Percentiles rank a stretch among this genome's conserved stretches.
Evolutionary conservation across 164 flowering plant genomes (phyloP).

Genomic region (Cinnamomum chago): DNA sequence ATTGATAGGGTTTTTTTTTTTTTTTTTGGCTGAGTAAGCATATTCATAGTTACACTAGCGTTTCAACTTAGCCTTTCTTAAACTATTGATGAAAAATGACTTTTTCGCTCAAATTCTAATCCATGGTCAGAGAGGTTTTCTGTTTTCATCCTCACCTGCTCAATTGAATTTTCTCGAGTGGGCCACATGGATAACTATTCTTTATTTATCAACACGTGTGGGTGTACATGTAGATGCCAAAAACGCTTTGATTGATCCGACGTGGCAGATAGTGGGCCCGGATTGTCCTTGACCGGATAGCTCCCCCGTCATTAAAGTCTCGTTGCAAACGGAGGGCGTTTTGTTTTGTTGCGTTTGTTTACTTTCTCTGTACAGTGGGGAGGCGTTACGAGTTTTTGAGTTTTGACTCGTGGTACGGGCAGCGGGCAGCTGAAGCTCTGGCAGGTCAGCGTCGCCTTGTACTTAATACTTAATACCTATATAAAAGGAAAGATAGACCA

Average conservation of each 20-base stretch:
- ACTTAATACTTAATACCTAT: background rate
- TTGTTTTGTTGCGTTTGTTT: background rate
- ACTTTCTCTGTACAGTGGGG: background rate
- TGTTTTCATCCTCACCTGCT: too few species aligned
- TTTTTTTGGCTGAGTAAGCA: too few species aligned
- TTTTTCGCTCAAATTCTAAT: too few species aligned
- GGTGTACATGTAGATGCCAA: too few species aligned
- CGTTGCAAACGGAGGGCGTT: background rate
- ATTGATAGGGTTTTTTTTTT: too few species aligned
- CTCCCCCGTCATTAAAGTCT: background rate
- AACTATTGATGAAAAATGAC: too few species aligned
- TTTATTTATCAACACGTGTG: too few species aligned
- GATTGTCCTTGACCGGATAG: background rate
- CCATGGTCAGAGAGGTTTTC: too few species aligned
- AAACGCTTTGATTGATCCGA: background rate
- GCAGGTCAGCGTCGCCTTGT: conserved; percentile 21
- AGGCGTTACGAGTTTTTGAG: background rate
- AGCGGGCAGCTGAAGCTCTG: conserved; percentile 19
- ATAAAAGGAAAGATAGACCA: conserved; percentile 9
- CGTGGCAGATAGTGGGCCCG: background rate
- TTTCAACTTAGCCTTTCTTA: too few species aligned
- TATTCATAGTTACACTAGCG: too few species aligned
- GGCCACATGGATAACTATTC: too few species aligned
- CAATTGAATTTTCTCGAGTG: too few species aligned
- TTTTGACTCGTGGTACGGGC: conserved; percentile 16